These are phyloP conservation scores for Colletotrichum costaricense DNA, from an alignment of 2,329 filamentous ascomycete genomes.

Conservation along the genomic window DNA sequence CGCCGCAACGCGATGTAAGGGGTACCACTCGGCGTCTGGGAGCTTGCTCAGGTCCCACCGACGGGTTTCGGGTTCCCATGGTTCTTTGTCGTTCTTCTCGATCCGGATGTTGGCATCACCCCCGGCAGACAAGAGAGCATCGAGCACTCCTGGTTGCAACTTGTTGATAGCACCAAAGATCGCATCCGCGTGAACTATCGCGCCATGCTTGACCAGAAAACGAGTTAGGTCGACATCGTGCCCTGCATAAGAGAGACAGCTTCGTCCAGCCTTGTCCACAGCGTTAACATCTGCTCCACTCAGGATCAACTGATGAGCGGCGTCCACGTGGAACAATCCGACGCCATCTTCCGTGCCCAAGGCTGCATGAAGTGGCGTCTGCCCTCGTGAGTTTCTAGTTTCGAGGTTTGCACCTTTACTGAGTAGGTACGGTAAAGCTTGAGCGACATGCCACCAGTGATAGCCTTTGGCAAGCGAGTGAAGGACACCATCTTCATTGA, in stretches of 20 bases:
- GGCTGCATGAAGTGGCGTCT: constrained; percentile 32
- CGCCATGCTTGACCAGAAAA: constrained; percentile 24
- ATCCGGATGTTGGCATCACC: constrained; percentile 7
- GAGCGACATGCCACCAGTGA: constrained; percentile 34
- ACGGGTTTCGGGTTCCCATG: background rate
- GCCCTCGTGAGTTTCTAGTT: background rate
- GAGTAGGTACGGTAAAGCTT: constrained; percentile 33
- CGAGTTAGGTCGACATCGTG: constrained; percentile 15
- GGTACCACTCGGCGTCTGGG: constrained; percentile 1
- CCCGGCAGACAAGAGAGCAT: background rate
- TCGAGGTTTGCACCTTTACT: constrained; percentile 13
- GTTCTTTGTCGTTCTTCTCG: background rate
- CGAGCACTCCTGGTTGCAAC: constrained; percentile 4
- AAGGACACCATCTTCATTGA: constrained; percentile 39
- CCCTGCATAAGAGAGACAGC: constrained; percentile 26
- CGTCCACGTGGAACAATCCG: background rate
- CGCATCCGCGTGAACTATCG: constrained; percentile 19
- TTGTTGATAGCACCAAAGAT: constrained; percentile 37
- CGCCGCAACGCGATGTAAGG: constrained; percentile 7
- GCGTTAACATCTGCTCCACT: constrained; percentile 31
- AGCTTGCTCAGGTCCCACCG: background rate
- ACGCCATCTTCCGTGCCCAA: background rate
- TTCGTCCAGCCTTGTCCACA: constrained; percentile 6
- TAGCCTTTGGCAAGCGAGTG: background rate
- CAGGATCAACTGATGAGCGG: constrained; percentile 8